Conservation (phyloP, 2,329 filamentous ascomycete genomes). For the Cordyceps cicadae region DNA sequence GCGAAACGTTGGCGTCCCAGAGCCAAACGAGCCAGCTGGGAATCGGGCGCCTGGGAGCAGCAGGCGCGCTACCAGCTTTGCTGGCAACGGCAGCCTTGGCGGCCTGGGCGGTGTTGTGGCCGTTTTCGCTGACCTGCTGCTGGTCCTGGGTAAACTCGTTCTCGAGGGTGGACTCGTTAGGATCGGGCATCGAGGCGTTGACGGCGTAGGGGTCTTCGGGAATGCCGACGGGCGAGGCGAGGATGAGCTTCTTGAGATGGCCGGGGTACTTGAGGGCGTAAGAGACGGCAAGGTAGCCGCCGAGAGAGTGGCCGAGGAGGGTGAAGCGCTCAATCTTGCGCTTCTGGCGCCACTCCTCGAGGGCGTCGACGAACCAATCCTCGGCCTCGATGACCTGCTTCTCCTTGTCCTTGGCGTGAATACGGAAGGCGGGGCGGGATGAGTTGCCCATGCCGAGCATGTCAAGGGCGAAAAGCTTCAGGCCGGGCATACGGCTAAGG, state of each 20-base stretch:
- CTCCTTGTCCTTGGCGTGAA: conserved; percentile 72
- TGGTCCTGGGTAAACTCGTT: conserved; percentile 77
- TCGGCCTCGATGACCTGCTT: conserved; percentile 83
- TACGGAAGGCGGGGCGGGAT: conserved; percentile 71
- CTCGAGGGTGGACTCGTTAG: conserved; percentile 60
- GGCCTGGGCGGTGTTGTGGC: conserved; percentile 21
- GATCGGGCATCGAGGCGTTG: conserved; percentile 70
- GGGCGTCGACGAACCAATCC: conserved; percentile 88
- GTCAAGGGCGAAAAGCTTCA: conserved; percentile 90
- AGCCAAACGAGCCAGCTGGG: conserved; percentile 86
- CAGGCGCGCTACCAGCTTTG: conserved; percentile 21
- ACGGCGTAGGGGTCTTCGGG: conserved; percentile 91
- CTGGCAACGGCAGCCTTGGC: conserved; percentile 21
- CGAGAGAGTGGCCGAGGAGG: conserved; percentile 83
- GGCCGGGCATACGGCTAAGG: conserved; percentile 67
- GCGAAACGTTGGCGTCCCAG: conserved; percentile 95
- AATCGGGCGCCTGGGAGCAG: conserved; percentile 45
- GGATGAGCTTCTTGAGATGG: conserved; percentile 87
- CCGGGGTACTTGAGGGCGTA: conserved; percentile 97
- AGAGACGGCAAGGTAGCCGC: conserved; percentile 88
- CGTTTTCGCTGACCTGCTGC: conserved; percentile 35
- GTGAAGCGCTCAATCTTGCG: conserved; percentile 90
- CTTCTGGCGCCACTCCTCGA: conserved; percentile 90
- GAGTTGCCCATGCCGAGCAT: conserved; percentile 93
- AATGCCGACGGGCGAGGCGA: conserved; percentile 89